Conservation (phyloP, 352 stramenopile species). For the Phytophthora brassicae region DNA sequence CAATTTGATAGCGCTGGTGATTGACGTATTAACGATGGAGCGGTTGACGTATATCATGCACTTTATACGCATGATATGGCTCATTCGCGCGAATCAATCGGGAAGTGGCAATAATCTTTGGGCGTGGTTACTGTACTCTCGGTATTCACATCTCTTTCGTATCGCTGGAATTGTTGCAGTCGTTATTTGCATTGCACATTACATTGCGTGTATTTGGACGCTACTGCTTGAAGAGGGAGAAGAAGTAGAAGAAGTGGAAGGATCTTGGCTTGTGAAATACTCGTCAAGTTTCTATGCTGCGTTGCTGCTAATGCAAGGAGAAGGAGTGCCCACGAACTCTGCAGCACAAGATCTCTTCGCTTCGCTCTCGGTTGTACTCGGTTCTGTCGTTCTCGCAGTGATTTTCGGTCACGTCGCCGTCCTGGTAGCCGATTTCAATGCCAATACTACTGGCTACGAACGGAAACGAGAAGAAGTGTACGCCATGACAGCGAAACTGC, state of each 20-base stretch:
- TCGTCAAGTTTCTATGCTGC: conserved; percentile 44
- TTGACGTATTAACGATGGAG: conserved; percentile 20
- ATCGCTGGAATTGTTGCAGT: conserved; percentile 39
- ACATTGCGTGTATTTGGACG: conserved; percentile 55
- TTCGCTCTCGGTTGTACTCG: conserved; percentile 42
- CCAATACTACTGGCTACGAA: conserved; percentile 53
- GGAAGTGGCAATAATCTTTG: conserved; percentile 26
- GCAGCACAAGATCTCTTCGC: conserved; percentile 44
- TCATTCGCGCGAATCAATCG: conserved; percentile 16
- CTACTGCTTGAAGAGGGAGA: conserved; percentile 5
- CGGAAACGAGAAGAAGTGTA: conserved; percentile 70
- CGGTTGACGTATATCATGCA: conserved; percentile 26
- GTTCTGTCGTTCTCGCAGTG: conserved; percentile 57
- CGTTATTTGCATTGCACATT: conserved; percentile 48
- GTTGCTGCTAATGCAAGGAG: conserved; percentile 53
- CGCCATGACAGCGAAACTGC: conserved; percentile 54
- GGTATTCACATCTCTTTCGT: conserved; percentile 41
- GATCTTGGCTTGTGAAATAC: conserved; percentile 27
- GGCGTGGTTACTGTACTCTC: conserved; percentile 44
- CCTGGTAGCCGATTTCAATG: conserved; percentile 61
- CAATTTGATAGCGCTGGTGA: background rate
- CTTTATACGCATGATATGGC: conserved; percentile 34
- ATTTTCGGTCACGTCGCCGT: conserved; percentile 68
- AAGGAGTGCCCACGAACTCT: conserved; percentile 38
- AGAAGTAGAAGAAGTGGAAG: background rate